These are phyloP conservation scores for Arctium minus DNA, from an alignment of 129 eudicot species.

Conservation along the genomic window DNA sequence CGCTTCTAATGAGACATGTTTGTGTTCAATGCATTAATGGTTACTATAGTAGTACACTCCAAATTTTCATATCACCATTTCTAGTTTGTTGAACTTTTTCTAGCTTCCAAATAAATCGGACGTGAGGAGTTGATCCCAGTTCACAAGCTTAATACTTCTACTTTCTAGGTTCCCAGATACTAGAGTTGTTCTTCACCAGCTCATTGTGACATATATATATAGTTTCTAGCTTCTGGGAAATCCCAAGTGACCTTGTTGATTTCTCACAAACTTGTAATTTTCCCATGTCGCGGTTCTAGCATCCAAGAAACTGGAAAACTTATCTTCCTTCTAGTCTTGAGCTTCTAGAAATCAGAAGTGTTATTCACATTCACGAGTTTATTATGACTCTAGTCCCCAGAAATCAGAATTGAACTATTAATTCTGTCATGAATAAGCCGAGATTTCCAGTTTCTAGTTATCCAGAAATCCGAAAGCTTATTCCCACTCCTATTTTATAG, in stretches of 20 bases:
- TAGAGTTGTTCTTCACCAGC: neutral
- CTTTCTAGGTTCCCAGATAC: neutral
- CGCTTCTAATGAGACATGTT: conserved; percentile 27
- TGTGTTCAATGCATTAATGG: conserved; percentile 19
- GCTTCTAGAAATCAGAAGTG: neutral
- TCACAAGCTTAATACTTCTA: neutral
- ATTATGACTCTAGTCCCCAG: neutral
- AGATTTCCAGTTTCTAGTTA: neutral
- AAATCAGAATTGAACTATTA: neutral
- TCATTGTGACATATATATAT: neutral
- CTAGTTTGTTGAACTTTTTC: neutral
- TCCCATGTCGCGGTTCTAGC: too few species aligned
- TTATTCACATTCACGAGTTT: neutral
- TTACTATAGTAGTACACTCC: neutral
- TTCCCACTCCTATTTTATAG: neutral
- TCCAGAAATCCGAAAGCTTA: neutral
- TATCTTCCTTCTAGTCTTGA: neutral
- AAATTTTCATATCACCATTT: neutral
- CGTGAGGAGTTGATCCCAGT: neutral
- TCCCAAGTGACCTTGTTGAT: neutral
- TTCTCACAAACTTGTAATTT: neutral
- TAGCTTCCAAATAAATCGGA: neutral
- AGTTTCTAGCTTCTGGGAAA: neutral
- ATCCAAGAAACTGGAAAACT: neutral
- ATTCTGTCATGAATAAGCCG: neutral